Percentiles rank a stretch among this genome's conserved stretches.
Evolutionary conservation across 2,329 filamentous ascomycete genomes (phyloP).

Genomic region (Zarea fungicola): DNA sequence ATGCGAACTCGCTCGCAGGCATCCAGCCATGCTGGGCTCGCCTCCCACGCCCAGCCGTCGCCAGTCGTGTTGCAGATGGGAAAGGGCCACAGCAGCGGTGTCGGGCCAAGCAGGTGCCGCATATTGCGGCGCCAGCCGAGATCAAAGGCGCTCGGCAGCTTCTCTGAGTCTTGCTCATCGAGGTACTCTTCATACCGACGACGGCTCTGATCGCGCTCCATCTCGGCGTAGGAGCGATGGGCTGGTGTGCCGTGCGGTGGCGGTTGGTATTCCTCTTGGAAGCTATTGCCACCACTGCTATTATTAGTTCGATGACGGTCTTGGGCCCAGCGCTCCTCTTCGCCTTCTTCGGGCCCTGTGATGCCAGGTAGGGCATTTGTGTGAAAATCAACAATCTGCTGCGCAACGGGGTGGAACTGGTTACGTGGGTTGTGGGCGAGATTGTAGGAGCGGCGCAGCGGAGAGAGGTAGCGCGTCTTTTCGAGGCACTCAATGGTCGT

Average conservation of each 20-base stretch:
- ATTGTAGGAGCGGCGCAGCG: conserved; percentile 64
- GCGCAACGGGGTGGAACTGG: conserved; percentile 49
- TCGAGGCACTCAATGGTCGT: conserved; percentile 97
- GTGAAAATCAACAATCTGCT: conserved; percentile 76
- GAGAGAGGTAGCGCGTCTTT: conserved; percentile 88
- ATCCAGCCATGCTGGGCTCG: conserved; percentile 71
- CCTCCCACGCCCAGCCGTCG: conserved; percentile 93
- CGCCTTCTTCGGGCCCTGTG: conserved; percentile 76
- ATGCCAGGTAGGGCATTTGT: conserved; percentile 76
- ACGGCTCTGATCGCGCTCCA: conserved; percentile 50
- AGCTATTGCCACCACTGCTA: too few species aligned
- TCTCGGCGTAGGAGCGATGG: conserved; percentile 49
- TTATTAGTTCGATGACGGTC: conserved; percentile 17
- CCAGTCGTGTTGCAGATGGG: conserved; percentile 82
- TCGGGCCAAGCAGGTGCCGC: conserved; percentile 72
- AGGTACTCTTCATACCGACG: conserved; percentile 67
- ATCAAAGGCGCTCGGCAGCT: conserved; percentile 90
- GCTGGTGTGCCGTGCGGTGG: conserved; percentile 29
- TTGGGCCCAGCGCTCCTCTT: conserved; percentile 41
- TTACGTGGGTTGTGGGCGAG: conserved; percentile 52
- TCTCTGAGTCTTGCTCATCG: conserved; percentile 81
- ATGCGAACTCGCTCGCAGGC: conserved; percentile 58
- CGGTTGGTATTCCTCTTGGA: too few species aligned
- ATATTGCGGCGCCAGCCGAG: conserved; percentile 79
- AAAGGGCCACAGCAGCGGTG: conserved; percentile 67